Conservation (phyloP, 768 basidiomycete genomes). For the Boletales sp. region DNA sequence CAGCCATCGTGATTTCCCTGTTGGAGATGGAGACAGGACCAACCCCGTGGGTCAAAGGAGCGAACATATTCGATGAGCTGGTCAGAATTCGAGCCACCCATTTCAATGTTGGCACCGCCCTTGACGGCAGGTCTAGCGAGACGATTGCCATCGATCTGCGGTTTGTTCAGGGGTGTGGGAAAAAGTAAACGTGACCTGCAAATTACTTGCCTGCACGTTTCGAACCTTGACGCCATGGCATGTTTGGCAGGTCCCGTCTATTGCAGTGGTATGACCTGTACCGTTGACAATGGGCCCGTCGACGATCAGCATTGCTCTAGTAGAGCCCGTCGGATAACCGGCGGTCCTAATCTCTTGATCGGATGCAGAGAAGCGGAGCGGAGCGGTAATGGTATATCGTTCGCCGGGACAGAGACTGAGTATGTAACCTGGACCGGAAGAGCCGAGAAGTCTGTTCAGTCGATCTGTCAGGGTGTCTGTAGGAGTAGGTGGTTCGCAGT, state of each 20-base stretch:
- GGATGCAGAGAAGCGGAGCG: conserved; percentile 60
- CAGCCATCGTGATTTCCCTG: conserved; percentile 64
- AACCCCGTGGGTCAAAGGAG: conserved; percentile 73
- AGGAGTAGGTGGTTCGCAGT: conserved; percentile 47
- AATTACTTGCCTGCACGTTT: conserved; percentile 58
- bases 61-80: conserved; percentile 78
- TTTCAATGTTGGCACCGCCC: conserved; percentile 80
- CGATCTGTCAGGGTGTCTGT: conserved; percentile 60
- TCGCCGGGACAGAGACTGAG: conserved; percentile 63
- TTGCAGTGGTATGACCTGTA: conserved; percentile 66
- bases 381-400: conserved; percentile 61
- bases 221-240: conserved; percentile 62
- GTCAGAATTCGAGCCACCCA: conserved; percentile 70
- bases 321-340: conserved; percentile 66
- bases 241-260: conserved; percentile 61
- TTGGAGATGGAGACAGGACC: conserved; percentile 78
- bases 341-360: conserved; percentile 80
- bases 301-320: conserved; percentile 68
- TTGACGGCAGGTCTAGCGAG: conserved; percentile 44
- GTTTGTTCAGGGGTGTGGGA: neutral
- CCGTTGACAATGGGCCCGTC: conserved; percentile 60
- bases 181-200: neutral
- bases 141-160: conserved; percentile 72
- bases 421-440: conserved; percentile 64
- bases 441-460: conserved; percentile 61